phyloP scores from a whole-genome alignment of 2,329 filamentous ascomycete species.

The Colletotrichum sp. region DNA sequence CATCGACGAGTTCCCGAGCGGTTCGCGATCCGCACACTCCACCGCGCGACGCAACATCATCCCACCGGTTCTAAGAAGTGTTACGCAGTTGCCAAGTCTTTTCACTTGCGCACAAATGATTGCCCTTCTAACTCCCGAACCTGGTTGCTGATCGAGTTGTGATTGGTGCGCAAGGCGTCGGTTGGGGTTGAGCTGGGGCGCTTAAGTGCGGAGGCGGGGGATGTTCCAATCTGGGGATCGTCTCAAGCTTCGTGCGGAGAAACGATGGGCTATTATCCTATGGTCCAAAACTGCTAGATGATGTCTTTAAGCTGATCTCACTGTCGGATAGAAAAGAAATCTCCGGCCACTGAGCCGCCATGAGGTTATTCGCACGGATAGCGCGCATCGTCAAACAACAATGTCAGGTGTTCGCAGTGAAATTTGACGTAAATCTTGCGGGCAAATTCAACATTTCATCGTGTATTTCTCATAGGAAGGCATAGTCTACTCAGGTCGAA shows the following conservation, averaged over 20 bases:
- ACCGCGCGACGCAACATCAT: neutral
- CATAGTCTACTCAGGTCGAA: neutral
- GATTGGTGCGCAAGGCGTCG: conserved; percentile 13
- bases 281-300: neutral
- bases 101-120: conserved; percentile 18
- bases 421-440: neutral
- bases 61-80: neutral
- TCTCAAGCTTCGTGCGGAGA: conserved; percentile 2
- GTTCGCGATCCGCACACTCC: neutral
- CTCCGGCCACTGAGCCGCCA: neutral
- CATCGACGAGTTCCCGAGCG: neutral
- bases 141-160: neutral
- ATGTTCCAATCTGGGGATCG: neutral
- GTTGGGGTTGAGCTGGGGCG: neutral
- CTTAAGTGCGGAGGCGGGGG: conserved; percentile 13
- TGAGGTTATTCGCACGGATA: neutral
- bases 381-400: neutral
- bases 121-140: neutral
- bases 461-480: neutral
- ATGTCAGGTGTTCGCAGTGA: neutral
- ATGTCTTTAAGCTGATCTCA: neutral
- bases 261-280: neutral
- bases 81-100: neutral
- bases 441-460: neutral
- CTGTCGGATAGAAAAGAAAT: neutral